Evolutionary conservation across 352 stramenopile genomes (phyloP).

Genomic region (Phytophthora palmivora): DNA sequence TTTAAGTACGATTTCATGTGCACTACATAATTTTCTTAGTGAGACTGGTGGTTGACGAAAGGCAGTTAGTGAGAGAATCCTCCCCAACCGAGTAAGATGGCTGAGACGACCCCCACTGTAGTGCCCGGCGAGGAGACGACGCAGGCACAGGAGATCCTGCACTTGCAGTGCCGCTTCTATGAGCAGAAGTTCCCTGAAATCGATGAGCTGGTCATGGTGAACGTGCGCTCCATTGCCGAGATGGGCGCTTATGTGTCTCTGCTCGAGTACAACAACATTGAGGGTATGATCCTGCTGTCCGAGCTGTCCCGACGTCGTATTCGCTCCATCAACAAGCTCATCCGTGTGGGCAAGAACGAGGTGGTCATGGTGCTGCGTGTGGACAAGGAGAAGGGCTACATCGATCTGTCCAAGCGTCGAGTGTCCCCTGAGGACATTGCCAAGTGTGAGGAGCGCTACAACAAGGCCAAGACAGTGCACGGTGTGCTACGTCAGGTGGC

Average conservation of each 20-base stretch:
- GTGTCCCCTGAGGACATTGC: conserved; percentile 99
- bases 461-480: conserved; percentile 99
- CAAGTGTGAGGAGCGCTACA: conserved; percentile 99
- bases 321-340: conserved; percentile 99
- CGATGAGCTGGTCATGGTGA: conserved; percentile 97
- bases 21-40: conserved; percentile 23
- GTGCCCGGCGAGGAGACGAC: conserved; percentile 50
- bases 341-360: conserved; percentile 99
- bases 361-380: conserved; percentile 99
- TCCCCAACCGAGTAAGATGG: conserved; percentile 30
- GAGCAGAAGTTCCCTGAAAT: conserved; percentile 96
- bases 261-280: conserved; percentile 99
- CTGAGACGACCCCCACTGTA: conserved; percentile 32
- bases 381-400: conserved; percentile 99
- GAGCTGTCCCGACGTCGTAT: conserved; percentile 99
- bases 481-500: conserved; percentile 91
- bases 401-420: conserved; percentile 99
- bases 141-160: conserved; percentile 73
- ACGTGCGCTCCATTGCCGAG: conserved; percentile 97
- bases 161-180: conserved; percentile 92
- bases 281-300: conserved; percentile 99
- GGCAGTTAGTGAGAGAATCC: conserved; percentile 29
- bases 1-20: conserved; percentile 22
- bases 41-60: conserved; percentile 17
- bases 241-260: conserved; percentile 99